Percentiles rank a stretch among this genome's conserved stretches.
phyloP scores from a whole-genome alignment of 2,329 filamentous ascomycete species.

The Alternaria infectoria region DNA sequence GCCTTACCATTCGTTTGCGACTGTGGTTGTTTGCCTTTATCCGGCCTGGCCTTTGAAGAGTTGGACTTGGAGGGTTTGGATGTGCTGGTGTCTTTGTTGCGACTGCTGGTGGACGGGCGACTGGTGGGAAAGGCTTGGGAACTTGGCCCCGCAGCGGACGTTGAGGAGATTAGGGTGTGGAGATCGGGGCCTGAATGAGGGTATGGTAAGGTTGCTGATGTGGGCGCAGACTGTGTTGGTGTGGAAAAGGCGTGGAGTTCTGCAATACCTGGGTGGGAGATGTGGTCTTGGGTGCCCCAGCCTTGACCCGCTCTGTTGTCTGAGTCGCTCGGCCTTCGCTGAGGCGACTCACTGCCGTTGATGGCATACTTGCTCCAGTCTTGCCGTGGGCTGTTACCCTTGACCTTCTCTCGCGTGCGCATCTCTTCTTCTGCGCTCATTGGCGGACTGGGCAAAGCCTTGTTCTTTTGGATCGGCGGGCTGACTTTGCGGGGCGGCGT shows the following conservation, averaged over 20 bases:
- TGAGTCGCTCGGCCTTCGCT: conserved; percentile 15
- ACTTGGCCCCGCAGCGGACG: not conserved
- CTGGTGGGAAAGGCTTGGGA: conserved; percentile 7
- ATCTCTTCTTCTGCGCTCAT: conserved; percentile 21
- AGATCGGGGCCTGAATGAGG: conserved; percentile 12
- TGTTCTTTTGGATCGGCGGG: conserved; percentile 38
- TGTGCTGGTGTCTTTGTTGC: not conserved
- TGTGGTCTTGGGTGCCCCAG: conserved; percentile 4
- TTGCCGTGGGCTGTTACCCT: conserved; percentile 8
- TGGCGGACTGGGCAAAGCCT: conserved; percentile 39
- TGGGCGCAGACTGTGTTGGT: conserved; percentile 29
- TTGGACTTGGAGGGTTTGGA: conserved; percentile 3
- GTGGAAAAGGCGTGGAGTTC: conserved; percentile 23
- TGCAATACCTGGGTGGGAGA: conserved; percentile 26
- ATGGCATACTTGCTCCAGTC: conserved; percentile 12
- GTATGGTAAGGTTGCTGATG: conserved; percentile 17
- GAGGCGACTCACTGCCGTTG: conserved; percentile 1
- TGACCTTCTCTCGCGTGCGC: conserved; percentile 23
- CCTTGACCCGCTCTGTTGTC: conserved; percentile 13
- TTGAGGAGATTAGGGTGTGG: conserved; percentile 1
- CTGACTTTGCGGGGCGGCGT: conserved; percentile 20
- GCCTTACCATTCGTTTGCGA: conserved; percentile 21
- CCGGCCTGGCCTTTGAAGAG: not conserved
- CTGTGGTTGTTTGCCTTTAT: conserved; percentile 4
- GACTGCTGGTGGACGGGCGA: conserved; percentile 4